A percentile compares a stretch with the other conserved stretches of the same genome.
Evolutionary conservation across 106 monocot genomes (phyloP).

Genomic region (Apostasia ramifera): DNA sequence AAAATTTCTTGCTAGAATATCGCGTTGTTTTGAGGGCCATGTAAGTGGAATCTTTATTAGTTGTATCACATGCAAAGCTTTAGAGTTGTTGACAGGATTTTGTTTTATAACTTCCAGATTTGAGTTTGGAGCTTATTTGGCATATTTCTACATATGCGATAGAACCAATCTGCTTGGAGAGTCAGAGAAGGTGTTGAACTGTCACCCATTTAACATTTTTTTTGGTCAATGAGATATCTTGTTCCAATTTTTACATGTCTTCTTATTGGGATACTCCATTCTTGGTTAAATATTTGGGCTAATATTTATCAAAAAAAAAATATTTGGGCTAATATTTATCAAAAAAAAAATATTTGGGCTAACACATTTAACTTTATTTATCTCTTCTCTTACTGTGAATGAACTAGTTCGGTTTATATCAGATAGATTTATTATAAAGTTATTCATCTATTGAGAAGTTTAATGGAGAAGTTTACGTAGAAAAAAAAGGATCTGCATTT

Average conservation of each 20-base stretch:
- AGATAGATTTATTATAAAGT: too few species aligned
- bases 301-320: too few species aligned
- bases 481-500: too few species aligned
- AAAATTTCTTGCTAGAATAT: conserved; percentile 69
- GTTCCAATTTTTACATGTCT: neutral
- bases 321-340: too few species aligned
- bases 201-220: neutral
- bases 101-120: conserved; percentile 47
- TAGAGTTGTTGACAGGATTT: conserved; percentile 15
- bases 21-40: conserved; percentile 63
- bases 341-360: too few species aligned
- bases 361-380: too few species aligned
- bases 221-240: neutral
- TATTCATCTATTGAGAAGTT: too few species aligned
- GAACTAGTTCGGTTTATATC: too few species aligned
- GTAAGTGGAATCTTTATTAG: conserved; percentile 38
- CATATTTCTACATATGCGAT: conserved; percentile 87
- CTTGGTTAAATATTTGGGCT: neutral
- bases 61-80: neutral
- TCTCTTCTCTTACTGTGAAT: too few species aligned
- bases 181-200: conserved; percentile 60
- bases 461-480: too few species aligned
- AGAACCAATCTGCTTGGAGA: conserved; percentile 74
- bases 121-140: conserved; percentile 74
- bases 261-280: neutral